A percentile compares a stretch with the other conserved stretches of the same genome.
Conservation (phyloP, 2,329 filamentous ascomycete species). For the Phyllosticta capitalensis region DNA sequence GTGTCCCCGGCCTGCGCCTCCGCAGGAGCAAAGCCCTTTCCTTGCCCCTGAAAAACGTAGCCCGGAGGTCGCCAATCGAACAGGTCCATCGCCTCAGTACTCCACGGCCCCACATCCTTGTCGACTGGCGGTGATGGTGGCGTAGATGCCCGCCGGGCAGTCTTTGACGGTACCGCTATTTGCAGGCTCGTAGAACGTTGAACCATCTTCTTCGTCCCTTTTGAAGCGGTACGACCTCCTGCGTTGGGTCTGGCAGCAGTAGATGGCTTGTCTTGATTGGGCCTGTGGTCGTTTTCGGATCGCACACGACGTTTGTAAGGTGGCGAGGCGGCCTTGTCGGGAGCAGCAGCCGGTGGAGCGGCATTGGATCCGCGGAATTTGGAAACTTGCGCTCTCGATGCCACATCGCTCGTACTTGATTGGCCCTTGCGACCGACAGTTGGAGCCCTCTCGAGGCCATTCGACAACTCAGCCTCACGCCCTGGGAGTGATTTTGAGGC, state of each 20-base stretch:
- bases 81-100: slow-evolving; percentile 57
- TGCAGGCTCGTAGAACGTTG: slow-evolving; percentile 1
- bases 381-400: neutral
- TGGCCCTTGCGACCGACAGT: slow-evolving; percentile 23
- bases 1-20: neutral
- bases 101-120: slow-evolving; percentile 56
- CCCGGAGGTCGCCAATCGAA: slow-evolving; percentile 50
- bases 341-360: neutral
- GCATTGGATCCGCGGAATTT: neutral
- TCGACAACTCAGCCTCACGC: slow-evolving; percentile 8
- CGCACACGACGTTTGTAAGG: slow-evolving; percentile 8
- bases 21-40: slow-evolving; percentile 2
- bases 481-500: too few relatives aligned
- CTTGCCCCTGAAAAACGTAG: slow-evolving; percentile 13
- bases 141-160: slow-evolving; percentile 21
- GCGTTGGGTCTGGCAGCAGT: neutral
- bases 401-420: neutral
- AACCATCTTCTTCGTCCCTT: neutral
- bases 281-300: slow-evolving; percentile 8
- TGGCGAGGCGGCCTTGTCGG: neutral
- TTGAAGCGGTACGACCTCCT: neutral
- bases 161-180: neutral
- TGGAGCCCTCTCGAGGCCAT: slow-evolving; percentile 16
- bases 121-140: slow-evolving; percentile 34
- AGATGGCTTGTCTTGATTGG: neutral